Evolutionary conservation across 176 grass and related monocot genomes (phyloP).

Genomic region (Carex cristatella): DNA sequence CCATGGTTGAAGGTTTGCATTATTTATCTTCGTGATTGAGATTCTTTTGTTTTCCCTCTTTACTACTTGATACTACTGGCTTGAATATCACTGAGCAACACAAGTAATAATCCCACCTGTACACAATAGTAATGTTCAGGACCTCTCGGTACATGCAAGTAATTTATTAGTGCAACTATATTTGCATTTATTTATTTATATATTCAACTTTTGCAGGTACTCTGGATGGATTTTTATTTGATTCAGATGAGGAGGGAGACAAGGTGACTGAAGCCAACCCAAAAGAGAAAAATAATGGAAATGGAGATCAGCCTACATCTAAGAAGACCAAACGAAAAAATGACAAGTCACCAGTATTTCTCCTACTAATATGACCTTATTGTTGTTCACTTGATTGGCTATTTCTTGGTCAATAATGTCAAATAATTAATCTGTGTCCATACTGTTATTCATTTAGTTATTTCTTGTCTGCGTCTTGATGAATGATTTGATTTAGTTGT

Average conservation of each 20-base stretch:
- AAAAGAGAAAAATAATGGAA: constrained; percentile 67
- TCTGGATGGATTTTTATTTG: constrained; percentile 81
- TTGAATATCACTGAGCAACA: background rate
- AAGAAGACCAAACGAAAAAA: constrained; percentile 64
- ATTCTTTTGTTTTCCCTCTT: background rate
- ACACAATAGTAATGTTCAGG: background rate
- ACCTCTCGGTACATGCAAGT: background rate
- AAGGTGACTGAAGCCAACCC: constrained; percentile 40
- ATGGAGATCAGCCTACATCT: constrained; percentile 45
- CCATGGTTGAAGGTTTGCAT: constrained; percentile 91
- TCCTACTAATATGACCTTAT: background rate
- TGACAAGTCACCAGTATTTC: constrained; percentile 34
- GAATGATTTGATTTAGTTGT: background rate
- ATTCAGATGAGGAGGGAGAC: constrained; percentile 79
- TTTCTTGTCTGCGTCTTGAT: background rate
- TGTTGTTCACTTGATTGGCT: background rate
- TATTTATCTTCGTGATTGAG: constrained; percentile 11
- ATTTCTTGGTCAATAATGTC: background rate
- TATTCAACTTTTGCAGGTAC: constrained; percentile 50
- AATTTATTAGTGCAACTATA: background rate
- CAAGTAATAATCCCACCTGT: constrained; percentile 10
- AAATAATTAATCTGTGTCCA: background rate
- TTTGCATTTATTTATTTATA: background rate
- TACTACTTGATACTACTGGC: constrained; percentile 6
- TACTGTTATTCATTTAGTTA: background rate